Evolutionary conservation across 2,329 filamentous ascomycete genomes (phyloP).

Genomic region (Aspergillus brasiliensis): DNA sequence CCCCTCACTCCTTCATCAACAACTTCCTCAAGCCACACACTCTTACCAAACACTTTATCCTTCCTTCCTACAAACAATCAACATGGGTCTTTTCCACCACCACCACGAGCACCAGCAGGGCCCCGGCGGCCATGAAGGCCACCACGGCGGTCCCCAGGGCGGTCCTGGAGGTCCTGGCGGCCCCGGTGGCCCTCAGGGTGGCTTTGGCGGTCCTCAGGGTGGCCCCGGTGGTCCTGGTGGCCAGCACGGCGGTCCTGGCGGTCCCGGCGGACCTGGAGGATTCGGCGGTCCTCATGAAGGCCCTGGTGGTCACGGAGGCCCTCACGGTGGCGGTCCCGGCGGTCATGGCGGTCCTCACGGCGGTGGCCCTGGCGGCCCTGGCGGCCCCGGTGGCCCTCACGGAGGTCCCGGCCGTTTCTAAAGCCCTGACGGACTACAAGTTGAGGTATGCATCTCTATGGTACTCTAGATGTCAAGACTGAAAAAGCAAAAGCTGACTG

Average conservation of each 20-base stretch:
- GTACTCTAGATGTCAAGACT: too few relatives aligned
- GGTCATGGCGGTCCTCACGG: background rate
- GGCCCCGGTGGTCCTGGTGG: background rate
- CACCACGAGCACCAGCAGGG: background rate
- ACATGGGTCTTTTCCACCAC: slow-evolving; percentile 4
- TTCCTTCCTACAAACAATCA: background rate
- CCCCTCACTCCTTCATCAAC: background rate
- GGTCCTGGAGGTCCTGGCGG: background rate
- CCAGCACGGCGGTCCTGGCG: background rate
- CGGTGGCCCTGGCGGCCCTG: background rate
- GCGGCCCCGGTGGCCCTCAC: background rate
- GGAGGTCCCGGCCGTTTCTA: background rate
- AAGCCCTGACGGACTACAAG: background rate
- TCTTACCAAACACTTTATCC: background rate
- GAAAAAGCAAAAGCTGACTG: background rate
- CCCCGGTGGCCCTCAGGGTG: background rate
- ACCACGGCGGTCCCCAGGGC: background rate
- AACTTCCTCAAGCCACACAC: background rate
- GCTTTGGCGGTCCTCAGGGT: background rate
- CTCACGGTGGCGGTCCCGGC: background rate
- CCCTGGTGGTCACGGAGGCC: background rate
- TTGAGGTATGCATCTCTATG: background rate
- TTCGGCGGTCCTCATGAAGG: background rate
- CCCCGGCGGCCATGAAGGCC: background rate
- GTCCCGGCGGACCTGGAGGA: background rate